These are phyloP conservation scores for Paracorniculantispora psalliotae DNA, from an alignment of 2,329 filamentous ascomycete genomes.

Conservation along the genomic window DNA sequence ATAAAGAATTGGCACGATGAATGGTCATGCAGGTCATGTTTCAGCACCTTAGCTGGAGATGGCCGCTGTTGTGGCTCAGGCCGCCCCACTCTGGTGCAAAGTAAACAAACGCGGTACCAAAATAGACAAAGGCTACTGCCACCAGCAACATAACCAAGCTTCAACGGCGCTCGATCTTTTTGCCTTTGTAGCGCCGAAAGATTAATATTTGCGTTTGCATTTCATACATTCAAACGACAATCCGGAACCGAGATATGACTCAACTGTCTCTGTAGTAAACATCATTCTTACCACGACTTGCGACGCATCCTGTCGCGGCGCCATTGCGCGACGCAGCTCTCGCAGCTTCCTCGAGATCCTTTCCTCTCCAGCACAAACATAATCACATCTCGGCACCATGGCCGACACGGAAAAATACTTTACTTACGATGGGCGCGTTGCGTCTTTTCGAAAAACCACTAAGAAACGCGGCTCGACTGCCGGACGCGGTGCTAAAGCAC, in stretches of 20 bases:
- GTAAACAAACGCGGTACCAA: slow-evolving; percentile 29
- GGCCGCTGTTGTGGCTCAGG: not conserved
- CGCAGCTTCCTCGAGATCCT: not conserved
- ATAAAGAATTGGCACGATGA: not conserved
- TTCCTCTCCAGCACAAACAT: not conserved
- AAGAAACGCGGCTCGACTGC: slow-evolving; percentile 68
- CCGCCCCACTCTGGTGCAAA: slow-evolving; percentile 18
- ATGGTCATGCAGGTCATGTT: not conserved
- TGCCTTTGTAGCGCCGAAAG: not conserved
- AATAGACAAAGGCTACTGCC: not conserved
- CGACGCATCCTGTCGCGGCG: not conserved
- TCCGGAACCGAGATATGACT: slow-evolving; percentile 8
- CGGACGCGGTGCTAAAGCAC: slow-evolving; percentile 42
- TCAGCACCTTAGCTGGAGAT: not conserved
- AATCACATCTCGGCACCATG: slow-evolving; percentile 22
- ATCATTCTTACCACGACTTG: not conserved
- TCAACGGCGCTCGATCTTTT: slow-evolving; percentile 4
- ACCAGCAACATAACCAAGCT: slow-evolving; percentile 3
- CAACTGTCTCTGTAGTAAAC: not conserved
- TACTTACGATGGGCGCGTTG: slow-evolving; percentile 70
- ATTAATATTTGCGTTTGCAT: slow-evolving; percentile 9
- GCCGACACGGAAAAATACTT: slow-evolving; percentile 45
- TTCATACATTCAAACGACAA: not conserved
- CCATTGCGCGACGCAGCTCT: not conserved
- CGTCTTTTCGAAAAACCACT: slow-evolving; percentile 66